Conservation (phyloP, 2,329 filamentous ascomycete genomes). For the Penicillium sp. region DNA sequence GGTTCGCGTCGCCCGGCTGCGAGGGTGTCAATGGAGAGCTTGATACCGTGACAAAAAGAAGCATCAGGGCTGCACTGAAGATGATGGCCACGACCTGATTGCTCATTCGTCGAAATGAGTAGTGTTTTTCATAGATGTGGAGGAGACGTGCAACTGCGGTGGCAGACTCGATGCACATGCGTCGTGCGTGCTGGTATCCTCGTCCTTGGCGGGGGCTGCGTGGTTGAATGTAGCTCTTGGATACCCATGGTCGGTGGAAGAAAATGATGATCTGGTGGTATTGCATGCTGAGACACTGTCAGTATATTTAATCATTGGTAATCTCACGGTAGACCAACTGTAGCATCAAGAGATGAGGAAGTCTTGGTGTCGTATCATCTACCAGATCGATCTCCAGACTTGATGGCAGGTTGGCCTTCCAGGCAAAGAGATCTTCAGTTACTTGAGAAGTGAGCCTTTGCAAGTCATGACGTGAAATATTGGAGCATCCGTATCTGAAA, state of each 20-base stretch:
- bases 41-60: conserved; percentile 39
- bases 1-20: conserved; percentile 20
- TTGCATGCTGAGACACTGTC: conserved; percentile 36
- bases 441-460: conserved; percentile 37
- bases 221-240: conserved; percentile 43
- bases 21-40: conserved; percentile 26
- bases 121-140: conserved; percentile 41
- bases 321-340: conserved; percentile 29
- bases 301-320: neutral
- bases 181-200: conserved; percentile 44
- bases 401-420: conserved; percentile 42
- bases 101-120: conserved; percentile 45
- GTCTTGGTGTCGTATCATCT: conserved; percentile 31
- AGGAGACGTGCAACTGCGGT: conserved; percentile 42
- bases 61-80: conserved; percentile 44
- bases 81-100: conserved; percentile 46
- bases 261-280: conserved; percentile 47
- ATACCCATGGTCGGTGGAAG: conserved; percentile 46
- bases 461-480: conserved; percentile 38
- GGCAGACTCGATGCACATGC: conserved; percentile 45
- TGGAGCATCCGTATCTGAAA: conserved; percentile 37
- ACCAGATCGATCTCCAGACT: conserved; percentile 37
- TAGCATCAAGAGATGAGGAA: conserved; percentile 44
- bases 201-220: conserved; percentile 42
- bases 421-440: conserved; percentile 39